Evolutionary conservation across 1,139 yeast genomes (phyloP).

Genomic region (Hansenula lynferdii): DNA sequence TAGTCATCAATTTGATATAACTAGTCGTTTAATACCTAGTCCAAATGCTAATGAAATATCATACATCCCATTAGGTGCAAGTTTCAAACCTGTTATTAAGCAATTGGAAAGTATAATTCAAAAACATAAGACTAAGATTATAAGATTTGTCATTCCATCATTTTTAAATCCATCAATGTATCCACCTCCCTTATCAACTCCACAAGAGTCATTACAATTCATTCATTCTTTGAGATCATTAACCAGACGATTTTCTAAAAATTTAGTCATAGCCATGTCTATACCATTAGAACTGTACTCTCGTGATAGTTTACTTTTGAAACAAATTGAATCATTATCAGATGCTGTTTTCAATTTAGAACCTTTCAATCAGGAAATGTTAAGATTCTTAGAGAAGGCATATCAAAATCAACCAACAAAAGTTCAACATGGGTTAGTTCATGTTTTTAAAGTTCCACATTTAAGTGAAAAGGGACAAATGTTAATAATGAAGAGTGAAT

Average conservation of each 20-base stretch:
- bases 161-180: slow-evolving; percentile 78
- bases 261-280: slow-evolving; percentile 47
- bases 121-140: slow-evolving; percentile 38
- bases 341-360: slow-evolving; percentile 75
- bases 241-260: slow-evolving; percentile 37
- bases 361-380: slow-evolving; percentile 79
- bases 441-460: slow-evolving; percentile 66
- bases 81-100: slow-evolving; percentile 26
- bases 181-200: slow-evolving; percentile 45
- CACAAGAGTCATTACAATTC: slow-evolving; percentile 54
- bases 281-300: slow-evolving; percentile 68
- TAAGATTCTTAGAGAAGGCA: slow-evolving; percentile 58
- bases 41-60: slow-evolving; percentile 61
- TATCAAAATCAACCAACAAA: slow-evolving; percentile 70
- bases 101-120: slow-evolving; percentile 40
- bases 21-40: slow-evolving; percentile 62
- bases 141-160: slow-evolving; percentile 71
- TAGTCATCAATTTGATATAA: slow-evolving; percentile 71
- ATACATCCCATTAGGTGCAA: slow-evolving; percentile 37
- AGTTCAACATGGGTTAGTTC: slow-evolving; percentile 82
- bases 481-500: slow-evolving; percentile 72
- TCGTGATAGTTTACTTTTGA: slow-evolving; percentile 42
- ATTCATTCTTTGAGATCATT: slow-evolving; percentile 56
- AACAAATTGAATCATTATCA: slow-evolving; percentile 51
- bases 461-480: slow-evolving; percentile 68